A percentile compares a stretch with the other conserved stretches of the same genome.
Evolutionary conservation across 768 basidiomycete species (phyloP).

Genomic region (Boletus pseudopeckii): DNA sequence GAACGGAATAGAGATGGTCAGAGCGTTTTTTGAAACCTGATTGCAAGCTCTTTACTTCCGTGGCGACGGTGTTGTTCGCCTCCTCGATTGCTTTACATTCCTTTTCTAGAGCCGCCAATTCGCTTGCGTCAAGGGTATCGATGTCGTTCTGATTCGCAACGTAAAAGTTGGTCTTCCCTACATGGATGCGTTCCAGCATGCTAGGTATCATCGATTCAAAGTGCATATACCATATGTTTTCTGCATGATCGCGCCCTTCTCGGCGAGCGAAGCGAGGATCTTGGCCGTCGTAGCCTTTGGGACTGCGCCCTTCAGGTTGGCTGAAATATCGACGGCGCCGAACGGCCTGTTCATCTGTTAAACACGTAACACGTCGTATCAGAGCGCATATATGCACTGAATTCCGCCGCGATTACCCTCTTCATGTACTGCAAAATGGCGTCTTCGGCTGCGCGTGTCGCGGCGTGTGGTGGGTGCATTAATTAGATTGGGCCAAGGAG

Average conservation of each 20-base stretch:
- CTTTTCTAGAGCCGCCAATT: slow-evolving; percentile 55
- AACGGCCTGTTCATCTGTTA: slow-evolving; percentile 88
- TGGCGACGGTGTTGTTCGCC: slow-evolving; percentile 49
- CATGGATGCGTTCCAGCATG: neutral
- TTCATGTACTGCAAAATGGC: slow-evolving; percentile 77
- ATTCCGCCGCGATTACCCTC: slow-evolving; percentile 39
- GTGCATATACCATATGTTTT: slow-evolving; percentile 71
- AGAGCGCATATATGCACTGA: slow-evolving; percentile 6
- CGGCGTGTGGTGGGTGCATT: neutral
- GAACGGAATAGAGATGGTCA: neutral
- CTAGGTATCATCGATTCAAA: neutral
- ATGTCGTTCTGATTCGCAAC: slow-evolving; percentile 79
- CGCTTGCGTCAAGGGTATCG: slow-evolving; percentile 58
- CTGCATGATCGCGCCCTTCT: slow-evolving; percentile 76
- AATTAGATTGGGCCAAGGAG: neutral
- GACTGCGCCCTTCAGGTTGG: slow-evolving; percentile 87
- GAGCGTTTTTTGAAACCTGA: slow-evolving; percentile 17
- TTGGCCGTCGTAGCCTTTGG: slow-evolving; percentile 84
- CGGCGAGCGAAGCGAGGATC: slow-evolving; percentile 76
- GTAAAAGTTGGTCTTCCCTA: slow-evolving; percentile 85
- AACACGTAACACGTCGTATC: neutral
- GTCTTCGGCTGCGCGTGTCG: slow-evolving; percentile 56
- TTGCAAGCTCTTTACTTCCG: slow-evolving; percentile 48
- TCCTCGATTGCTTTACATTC: slow-evolving; percentile 59
- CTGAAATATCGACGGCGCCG: slow-evolving; percentile 87